Base-by-base conservation (phyloP, 495 filamentous ascomycete species). In the Hypomontagnella monticulosa region DNA sequence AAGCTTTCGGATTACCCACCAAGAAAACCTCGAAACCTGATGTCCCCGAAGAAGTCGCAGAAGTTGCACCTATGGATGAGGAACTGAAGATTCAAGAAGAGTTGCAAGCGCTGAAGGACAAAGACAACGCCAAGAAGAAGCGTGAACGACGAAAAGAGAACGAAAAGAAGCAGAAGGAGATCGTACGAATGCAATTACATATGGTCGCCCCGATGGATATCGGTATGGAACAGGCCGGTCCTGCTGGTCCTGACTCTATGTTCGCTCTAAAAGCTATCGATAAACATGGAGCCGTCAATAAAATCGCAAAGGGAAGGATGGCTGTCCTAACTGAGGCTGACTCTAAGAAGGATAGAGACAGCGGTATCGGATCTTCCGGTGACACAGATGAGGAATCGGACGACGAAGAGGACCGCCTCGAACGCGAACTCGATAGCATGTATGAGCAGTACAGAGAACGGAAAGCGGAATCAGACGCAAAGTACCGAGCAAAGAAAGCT, bases 181-280 rank as follows among this genome's bases (percentile, higher is more conserved):
- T 97, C 54, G 81, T 93, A 27, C 89, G 95, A 44, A 87, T 98
- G 89, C 96, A 99, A 77, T 86, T 99, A 81, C 87, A 97, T 76
- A 98, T 99, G 96, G 92, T 88, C 12, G 89, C 92, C 1, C 94
- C 95, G 12, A 93, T 91, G 81, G 96, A 99, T 61, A 96, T 99
- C 66, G 95, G 95, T 64, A 88, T 95, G 80, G 94, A 97, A 73
- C 92, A 97, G 73, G 78, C 83, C n/a, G 91, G 91, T 10, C 88
- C 90, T 1, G 77, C 81, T 33, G 93, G 92, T 5, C 86, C 89
- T 14, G 91, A 91, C 42, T 81, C 87, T 3, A 94, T 96, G 76
- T 99, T 99, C 74, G 84, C 81, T 7, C 81, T 97, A 27, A 94
- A 91, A 72, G 72, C 84, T 10, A 83, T 96, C 30, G 93, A 97